Conservation (phyloP, 1,139 yeast species). For the Candida tropicalis region DNA sequence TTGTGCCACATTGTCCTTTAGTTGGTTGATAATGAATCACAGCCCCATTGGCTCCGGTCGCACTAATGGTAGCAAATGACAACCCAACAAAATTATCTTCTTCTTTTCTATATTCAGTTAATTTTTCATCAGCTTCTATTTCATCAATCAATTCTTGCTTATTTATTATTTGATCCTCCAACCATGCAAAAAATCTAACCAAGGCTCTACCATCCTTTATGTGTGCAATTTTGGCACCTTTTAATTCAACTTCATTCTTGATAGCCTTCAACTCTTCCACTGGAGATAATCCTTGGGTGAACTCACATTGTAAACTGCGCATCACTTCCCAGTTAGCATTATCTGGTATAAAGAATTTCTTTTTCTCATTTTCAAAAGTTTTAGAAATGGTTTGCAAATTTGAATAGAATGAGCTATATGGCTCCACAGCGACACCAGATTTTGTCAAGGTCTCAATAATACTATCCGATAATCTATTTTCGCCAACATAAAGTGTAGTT, state of each 20-base stretch:
- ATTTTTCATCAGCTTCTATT: slow-evolving; percentile 72
- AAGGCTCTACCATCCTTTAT: slow-evolving; percentile 86
- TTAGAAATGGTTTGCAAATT: slow-evolving; percentile 48
- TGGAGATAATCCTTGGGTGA: slow-evolving; percentile 57
- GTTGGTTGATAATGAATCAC: slow-evolving; percentile 84
- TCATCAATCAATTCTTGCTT: slow-evolving; percentile 72
- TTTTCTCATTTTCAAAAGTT: slow-evolving; percentile 38
- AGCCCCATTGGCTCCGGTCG: slow-evolving; percentile 93
- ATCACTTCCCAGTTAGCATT: slow-evolving; percentile 83
- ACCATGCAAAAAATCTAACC: slow-evolving; percentile 81
- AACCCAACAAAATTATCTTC: slow-evolving; percentile 73
- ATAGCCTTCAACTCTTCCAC: slow-evolving; percentile 76
- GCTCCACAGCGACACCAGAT: slow-evolving; percentile 49
- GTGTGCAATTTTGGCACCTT: slow-evolving; percentile 79
- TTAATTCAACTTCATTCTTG: slow-evolving; percentile 72
- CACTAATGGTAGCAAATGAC: slow-evolving; percentile 89
- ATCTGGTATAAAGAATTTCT: slow-evolving; percentile 60
- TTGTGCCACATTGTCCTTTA: slow-evolving; percentile 58
- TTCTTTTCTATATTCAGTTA: slow-evolving; percentile 62
- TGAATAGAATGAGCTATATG: slow-evolving; percentile 60
- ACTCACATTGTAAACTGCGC: slow-evolving; percentile 47
- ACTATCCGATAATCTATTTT: slow-evolving; percentile 31
- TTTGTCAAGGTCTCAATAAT: slow-evolving; percentile 35
- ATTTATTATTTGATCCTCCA: slow-evolving; percentile 62
- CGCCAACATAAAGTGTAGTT: slow-evolving; percentile 55